phyloP scores from a whole-genome alignment of 1,284 basidiomycete species.

The Inonotus hispidus region DNA sequence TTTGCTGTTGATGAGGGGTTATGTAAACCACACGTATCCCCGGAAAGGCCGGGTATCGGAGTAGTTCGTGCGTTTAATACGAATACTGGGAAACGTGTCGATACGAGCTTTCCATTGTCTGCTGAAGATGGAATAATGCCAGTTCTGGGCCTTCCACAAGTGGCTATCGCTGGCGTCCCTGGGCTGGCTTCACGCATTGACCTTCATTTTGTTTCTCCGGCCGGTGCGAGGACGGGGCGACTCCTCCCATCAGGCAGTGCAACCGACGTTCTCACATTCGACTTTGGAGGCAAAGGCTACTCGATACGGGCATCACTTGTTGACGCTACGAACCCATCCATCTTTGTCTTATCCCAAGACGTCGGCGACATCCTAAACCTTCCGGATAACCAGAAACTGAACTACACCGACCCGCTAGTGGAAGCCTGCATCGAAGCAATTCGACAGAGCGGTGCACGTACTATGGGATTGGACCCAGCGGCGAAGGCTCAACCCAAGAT shows the following conservation, averaged over 20 bases:
- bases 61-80: constrained; percentile 55
- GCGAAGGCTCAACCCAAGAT: constrained; percentile 70
- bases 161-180: constrained; percentile 58
- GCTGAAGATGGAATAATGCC: constrained; percentile 28
- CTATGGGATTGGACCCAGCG: constrained; percentile 60
- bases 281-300: constrained; percentile 9
- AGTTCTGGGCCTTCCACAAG: constrained; percentile 45
- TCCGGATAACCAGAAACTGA: constrained; percentile 15
- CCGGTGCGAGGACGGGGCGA: constrained; percentile 63
- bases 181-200: constrained; percentile 59
- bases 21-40: constrained; percentile 29
- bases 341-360: constrained; percentile 48
- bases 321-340: constrained; percentile 71
- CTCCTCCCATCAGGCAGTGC: constrained; percentile 59
- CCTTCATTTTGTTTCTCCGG: constrained; percentile 62
- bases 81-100: constrained; percentile 62
- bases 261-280: constrained; percentile 34
- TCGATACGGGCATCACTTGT: constrained; percentile 47
- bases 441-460: constrained; percentile 48
- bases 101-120: constrained; percentile 57
- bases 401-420: constrained; percentile 28
- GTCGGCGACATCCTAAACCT: constrained; percentile 34
- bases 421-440: constrained; percentile 44
- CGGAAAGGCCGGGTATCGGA: constrained; percentile 5
- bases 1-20: constrained; percentile 61